Conservation (phyloP, 164 flowering plant species). For the Cinnamomum micranthum region DNA sequence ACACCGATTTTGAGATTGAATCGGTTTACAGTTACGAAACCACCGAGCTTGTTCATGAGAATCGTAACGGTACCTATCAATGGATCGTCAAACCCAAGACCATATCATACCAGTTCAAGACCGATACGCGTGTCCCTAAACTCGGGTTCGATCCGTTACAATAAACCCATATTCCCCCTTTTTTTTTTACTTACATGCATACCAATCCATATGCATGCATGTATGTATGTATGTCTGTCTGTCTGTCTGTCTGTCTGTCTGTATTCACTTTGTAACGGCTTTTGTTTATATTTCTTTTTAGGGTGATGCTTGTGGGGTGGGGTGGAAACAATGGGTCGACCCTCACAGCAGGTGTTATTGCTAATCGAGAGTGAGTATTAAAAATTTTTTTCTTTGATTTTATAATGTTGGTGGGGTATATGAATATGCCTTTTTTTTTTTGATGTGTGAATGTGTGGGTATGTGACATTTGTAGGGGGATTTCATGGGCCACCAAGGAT, state of each 20-base stretch:
- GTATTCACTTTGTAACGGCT: not conserved
- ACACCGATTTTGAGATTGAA: constrained; percentile 75
- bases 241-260: no score
- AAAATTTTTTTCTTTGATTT: not conserved
- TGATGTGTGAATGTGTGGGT: not conserved
- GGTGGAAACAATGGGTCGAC: constrained; percentile 98
- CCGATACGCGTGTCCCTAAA: constrained; percentile 79
- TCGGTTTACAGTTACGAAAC: constrained; percentile 84
- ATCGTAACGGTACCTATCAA: constrained; percentile 67
- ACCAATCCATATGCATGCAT: no score
- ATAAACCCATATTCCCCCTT: not conserved
- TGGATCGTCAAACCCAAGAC: constrained; percentile 94
- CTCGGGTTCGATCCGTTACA: constrained; percentile 50
- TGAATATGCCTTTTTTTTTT: not conserved
- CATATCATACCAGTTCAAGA: constrained; percentile 84
- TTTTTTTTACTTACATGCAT: not conserved
- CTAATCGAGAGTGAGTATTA: constrained; percentile 78
- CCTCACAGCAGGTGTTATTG: constrained; percentile 89
- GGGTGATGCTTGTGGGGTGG: constrained; percentile 99
- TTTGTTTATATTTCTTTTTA: constrained; percentile 12
- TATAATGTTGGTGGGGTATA: not conserved
- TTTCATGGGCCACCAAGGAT: constrained; percentile 98
- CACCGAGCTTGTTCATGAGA: constrained; percentile 91
- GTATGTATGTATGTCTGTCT: no score
- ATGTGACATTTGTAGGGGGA: constrained; percentile 52